These are phyloP conservation scores for Dryas integrifolia DNA, from an alignment of 331 rosid genomes.

Conservation along the genomic window DNA sequence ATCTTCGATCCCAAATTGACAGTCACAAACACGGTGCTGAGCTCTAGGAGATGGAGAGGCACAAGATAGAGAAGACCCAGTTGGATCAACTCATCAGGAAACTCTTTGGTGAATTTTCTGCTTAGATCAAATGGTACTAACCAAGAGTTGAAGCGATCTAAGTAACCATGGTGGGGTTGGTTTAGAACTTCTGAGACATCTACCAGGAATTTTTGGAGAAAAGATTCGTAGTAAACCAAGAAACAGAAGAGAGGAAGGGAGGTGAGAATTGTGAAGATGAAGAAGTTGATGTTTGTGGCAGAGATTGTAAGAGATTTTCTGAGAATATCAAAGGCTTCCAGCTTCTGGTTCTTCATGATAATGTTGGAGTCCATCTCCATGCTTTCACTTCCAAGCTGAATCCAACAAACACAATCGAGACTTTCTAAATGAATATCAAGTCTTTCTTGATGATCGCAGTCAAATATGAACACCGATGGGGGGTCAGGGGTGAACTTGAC, in stretches of 20 bases:
- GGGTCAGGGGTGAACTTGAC: background rate
- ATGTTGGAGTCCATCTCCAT: conserved; percentile 24
- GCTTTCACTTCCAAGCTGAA: conserved; percentile 14
- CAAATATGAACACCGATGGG: background rate
- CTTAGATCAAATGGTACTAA: background rate
- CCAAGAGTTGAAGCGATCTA: background rate
- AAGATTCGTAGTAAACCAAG: conserved; percentile 21
- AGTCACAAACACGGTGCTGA: conserved; percentile 28
- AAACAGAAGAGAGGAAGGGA: conserved; percentile 31
- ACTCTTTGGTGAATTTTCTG: conserved; percentile 20
- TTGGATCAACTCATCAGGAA: conserved; percentile 26
- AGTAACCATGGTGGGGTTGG: background rate
- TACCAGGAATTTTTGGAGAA: conserved; percentile 35
- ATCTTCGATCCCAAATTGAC: conserved; percentile 42
- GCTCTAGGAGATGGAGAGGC: conserved; percentile 48
- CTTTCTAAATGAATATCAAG: conserved; percentile 1
- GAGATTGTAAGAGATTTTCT: conserved; percentile 22
- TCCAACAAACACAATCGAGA: background rate
- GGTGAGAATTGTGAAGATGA: conserved; percentile 20
- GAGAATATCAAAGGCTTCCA: conserved; percentile 17
- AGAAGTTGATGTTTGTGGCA: conserved; percentile 24
- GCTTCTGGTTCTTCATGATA: conserved; percentile 8
- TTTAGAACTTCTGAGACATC: conserved; percentile 24
- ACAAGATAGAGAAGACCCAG: conserved; percentile 42
- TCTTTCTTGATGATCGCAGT: background rate